These are phyloP conservation scores for Cryptococcus maquisensis DNA, from an alignment of 1,284 basidiomycete genomes.

Conservation along the genomic window DNA sequence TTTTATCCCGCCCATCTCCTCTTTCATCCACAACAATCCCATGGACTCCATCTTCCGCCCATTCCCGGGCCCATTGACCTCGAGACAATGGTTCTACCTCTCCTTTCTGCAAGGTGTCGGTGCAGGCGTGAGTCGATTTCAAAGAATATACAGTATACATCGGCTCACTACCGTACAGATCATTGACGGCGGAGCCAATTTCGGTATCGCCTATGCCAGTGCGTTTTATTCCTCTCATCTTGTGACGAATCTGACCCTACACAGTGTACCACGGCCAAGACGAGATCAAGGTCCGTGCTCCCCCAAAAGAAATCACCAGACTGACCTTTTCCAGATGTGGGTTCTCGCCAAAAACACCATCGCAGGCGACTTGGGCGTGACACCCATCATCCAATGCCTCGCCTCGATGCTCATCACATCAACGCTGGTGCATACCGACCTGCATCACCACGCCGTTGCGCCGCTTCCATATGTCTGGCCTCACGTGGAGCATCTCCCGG, in stretches of 20 bases:
- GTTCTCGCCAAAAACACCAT: slow-evolving; percentile 44
- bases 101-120: slow-evolving; percentile 37
- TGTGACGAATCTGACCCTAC: not conserved
- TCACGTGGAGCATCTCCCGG: slow-evolving; percentile 46
- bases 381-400: slow-evolving; percentile 45
- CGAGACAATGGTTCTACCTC: slow-evolving; percentile 44
- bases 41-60: slow-evolving; percentile 44
- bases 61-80: slow-evolving; percentile 41
- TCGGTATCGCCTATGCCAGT: slow-evolving; percentile 47
- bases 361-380: slow-evolving; percentile 48
- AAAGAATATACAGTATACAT: not conserved
- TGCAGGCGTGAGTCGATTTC: slow-evolving; percentile 27
- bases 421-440: slow-evolving; percentile 48
- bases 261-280: slow-evolving; percentile 42
- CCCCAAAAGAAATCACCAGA: not conserved
- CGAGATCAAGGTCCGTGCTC: slow-evolving; percentile 15
- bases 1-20: not conserved
- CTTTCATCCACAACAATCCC: not conserved
- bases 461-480: slow-evolving; percentile 49
- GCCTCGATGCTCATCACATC: slow-evolving; percentile 49
- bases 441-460: slow-evolving; percentile 40
- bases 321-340: slow-evolving; percentile 37
- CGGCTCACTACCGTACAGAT: slow-evolving; percentile 12
- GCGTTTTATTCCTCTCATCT: slow-evolving; percentile 6
- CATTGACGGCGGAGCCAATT: slow-evolving; percentile 47